Evolutionary conservation across 805 yeast species (phyloP), one percentile per base, ranked within the genome.

Genomic region (Pichia sporocuriosa): DNA sequence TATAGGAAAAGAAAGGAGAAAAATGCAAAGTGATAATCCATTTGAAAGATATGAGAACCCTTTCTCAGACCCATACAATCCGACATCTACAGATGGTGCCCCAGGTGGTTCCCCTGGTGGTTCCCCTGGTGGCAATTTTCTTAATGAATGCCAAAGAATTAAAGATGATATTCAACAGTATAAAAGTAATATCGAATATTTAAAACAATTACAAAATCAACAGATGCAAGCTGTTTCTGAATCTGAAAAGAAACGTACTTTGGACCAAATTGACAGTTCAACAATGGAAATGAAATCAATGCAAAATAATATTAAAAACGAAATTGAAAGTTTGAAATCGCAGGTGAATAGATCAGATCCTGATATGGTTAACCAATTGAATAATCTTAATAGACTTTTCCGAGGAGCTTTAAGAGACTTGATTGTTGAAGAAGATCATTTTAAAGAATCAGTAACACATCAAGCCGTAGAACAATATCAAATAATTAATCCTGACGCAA

Each of bases 401-500:
- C 75, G 85, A 72, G 78, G 79, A 50, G 73, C 79, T 44, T 86
- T 89, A 56, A 89, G 84, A 63, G 84, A 80, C 56, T 85, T 83
- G 67, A 77, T 93, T 62, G 70, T 77, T 54, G 73, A 83, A 50
- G 96, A 89, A 63, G 84, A 84, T 43, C 75, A 81, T 55, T 85
- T 82, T 68, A 74, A 86, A 51, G 85, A 79, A 56, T 78, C 79
- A 53, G 83, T 84, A 58, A 78, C 81, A 57, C 75, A 77, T 47
- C 94, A 84, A 56, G 95, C 95, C 34, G 87, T 80, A 54, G 76
- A 95, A 62, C 96, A 87, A 69, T 87, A 81, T 67, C 77, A 77
- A 56, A 82, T 88, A 51, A 84, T 84, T 44, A 81, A 78, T 56
- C 90, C 90, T 12, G 81, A 79, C 46, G 85, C 87, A 3, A 72